These are phyloP conservation scores for Pichia manshurica DNA, from an alignment of 805 yeast genomes.

Conservation along the genomic window DNA sequence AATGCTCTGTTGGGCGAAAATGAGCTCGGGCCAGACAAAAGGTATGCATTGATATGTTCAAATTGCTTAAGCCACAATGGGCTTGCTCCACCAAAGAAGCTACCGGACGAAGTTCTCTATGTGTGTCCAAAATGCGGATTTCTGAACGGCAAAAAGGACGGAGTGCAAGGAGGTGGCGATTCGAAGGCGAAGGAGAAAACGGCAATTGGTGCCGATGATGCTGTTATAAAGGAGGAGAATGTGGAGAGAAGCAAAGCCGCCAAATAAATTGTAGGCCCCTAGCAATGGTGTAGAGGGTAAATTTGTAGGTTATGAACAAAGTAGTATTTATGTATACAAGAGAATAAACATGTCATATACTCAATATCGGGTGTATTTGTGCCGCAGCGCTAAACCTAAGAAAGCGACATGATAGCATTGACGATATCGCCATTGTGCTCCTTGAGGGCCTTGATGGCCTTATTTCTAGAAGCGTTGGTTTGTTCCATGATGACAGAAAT, in stretches of 20 bases:
- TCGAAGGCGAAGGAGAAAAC: neutral
- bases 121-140: conserved; percentile 62
- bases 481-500: conserved; percentile 85
- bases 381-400: conserved; percentile 12
- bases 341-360: neutral
- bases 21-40: conserved; percentile 50
- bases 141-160: conserved; percentile 25
- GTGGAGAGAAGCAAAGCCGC: too few species aligned
- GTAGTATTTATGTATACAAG: neutral
- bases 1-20: conserved; percentile 52
- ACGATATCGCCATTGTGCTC: conserved; percentile 91
- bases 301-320: too few species aligned
- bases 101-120: conserved; percentile 47
- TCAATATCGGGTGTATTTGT: conserved; percentile 12
- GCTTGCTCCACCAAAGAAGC: conserved; percentile 65
- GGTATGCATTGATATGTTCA: conserved; percentile 69
- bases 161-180: neutral
- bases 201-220: neutral
- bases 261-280: too few species aligned
- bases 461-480: conserved; percentile 80
- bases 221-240: neutral
- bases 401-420: conserved; percentile 85
- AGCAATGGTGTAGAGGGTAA: too few species aligned
- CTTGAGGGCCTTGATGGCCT: conserved; percentile 87
- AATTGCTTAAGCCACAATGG: conserved; percentile 73